These are phyloP conservation scores for Fomitopsis schrenkii DNA, from an alignment of 1,284 basidiomycete genomes.

Conservation along the genomic window DNA sequence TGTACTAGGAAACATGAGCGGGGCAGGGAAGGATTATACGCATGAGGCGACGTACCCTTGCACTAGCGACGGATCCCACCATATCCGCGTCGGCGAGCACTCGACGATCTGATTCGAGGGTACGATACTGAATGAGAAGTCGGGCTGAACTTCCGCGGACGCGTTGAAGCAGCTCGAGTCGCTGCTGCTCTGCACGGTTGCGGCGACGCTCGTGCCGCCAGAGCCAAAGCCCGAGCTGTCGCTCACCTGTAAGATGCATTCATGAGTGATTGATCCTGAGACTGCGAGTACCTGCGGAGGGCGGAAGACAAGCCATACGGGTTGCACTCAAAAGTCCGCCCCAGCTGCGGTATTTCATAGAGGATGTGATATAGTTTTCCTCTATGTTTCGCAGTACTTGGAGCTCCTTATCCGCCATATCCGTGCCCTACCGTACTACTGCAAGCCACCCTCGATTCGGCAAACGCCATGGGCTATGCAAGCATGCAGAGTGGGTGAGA, in stretches of 20 bases:
- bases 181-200: slow-evolving; percentile 45
- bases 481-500: no score
- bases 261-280: neutral
- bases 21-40: no score
- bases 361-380: no score
- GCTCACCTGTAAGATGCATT: slow-evolving; percentile 47
- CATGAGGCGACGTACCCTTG: slow-evolving; percentile 44
- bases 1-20: slow-evolving; percentile 31
- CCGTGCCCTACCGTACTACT: no score
- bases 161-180: slow-evolving; percentile 62
- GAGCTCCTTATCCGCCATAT: no score
- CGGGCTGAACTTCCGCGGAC: slow-evolving; percentile 38
- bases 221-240: slow-evolving; percentile 66
- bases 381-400: no score
- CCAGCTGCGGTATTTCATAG: no score
- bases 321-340: no score
- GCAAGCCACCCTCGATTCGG: no score
- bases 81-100: slow-evolving; percentile 55
- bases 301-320: no score
- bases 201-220: slow-evolving; percentile 69
- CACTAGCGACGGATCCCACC: slow-evolving; percentile 50
- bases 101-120: slow-evolving; percentile 61
- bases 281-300: no score
- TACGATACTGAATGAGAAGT: slow-evolving; percentile 56
- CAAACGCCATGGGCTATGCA: no score